Percentiles rank a stretch among this genome's conserved stretches.
Evolutionary conservation across 2,329 filamentous ascomycete species (phyloP).

Genomic region (Alternaria arborescens): DNA sequence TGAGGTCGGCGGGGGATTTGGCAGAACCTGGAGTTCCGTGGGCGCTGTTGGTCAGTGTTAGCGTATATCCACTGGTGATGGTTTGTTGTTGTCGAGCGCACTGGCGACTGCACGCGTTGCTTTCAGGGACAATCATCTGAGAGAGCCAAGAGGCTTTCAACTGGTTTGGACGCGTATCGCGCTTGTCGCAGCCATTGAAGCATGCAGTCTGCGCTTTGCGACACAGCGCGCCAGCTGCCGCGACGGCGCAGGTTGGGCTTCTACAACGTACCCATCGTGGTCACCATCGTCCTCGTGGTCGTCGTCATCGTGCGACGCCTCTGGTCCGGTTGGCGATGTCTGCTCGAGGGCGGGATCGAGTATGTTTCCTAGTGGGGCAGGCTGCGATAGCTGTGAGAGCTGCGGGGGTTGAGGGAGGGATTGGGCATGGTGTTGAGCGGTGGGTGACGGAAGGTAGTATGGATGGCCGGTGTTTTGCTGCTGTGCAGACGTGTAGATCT

Average conservation of each 20-base stretch:
- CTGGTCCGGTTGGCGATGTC: slow-evolving; percentile 31
- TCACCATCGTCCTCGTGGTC: slow-evolving; percentile 42
- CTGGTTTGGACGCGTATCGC: background rate
- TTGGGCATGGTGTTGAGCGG: slow-evolving; percentile 29
- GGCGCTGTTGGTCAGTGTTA: slow-evolving; percentile 23
- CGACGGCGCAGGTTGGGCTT: background rate
- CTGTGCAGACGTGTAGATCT: slow-evolving; percentile 37
- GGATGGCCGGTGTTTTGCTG: slow-evolving; percentile 36
- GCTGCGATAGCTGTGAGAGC: slow-evolving; percentile 21
- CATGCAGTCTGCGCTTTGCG: background rate
- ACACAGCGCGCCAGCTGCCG: background rate
- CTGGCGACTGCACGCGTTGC: background rate
- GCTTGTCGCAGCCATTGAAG: background rate
- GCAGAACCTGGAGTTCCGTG: slow-evolving; percentile 42
- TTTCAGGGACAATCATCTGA: background rate
- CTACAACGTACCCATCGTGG: slow-evolving; percentile 37
- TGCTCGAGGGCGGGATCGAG: slow-evolving; percentile 47
- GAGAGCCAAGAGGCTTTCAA: background rate
- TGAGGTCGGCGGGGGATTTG: slow-evolving; percentile 51
- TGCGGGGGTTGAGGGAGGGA: slow-evolving; percentile 13
- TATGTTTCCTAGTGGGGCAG: slow-evolving; percentile 27
- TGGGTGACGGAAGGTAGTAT: slow-evolving; percentile 44
- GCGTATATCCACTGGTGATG: background rate
- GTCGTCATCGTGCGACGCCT: slow-evolving; percentile 18
- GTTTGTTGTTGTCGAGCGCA: background rate